phyloP scores from a whole-genome alignment of 2,329 filamentous ascomycete genomes.

The Drechslerella stenobrocha region DNA sequence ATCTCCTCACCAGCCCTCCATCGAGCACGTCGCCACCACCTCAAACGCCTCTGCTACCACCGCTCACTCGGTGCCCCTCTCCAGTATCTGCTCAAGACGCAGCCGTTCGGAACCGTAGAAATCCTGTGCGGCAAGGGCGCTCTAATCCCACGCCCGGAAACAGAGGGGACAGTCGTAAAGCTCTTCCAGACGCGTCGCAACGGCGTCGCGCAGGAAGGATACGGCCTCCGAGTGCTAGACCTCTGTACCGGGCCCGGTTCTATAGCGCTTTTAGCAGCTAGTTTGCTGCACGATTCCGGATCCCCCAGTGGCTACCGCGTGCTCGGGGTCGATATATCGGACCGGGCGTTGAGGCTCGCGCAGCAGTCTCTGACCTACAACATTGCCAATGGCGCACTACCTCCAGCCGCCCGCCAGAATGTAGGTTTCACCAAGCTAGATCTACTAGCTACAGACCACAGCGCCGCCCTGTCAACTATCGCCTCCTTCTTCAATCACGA shows the following conservation, averaged over 20 bases:
- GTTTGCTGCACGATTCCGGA: slow-evolving; percentile 59
- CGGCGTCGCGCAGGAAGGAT: too few species aligned
- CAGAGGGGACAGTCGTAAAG: slow-evolving; percentile 63
- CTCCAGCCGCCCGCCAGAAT: slow-evolving; percentile 47
- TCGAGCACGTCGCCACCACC: slow-evolving; percentile 23
- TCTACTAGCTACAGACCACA: slow-evolving; percentile 55
- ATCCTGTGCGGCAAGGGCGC: slow-evolving; percentile 76
- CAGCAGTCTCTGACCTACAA: slow-evolving; percentile 66
- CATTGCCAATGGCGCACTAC: slow-evolving; percentile 51
- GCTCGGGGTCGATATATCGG: slow-evolving; percentile 74
- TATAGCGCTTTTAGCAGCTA: slow-evolving; percentile 75
- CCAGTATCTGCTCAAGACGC: slow-evolving; percentile 84
- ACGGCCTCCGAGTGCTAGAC: slow-evolving; percentile 75
- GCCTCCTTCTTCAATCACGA: slow-evolving; percentile 55
- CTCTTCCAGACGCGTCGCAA: too few species aligned
- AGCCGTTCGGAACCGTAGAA: slow-evolving; percentile 83
- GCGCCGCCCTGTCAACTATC: slow-evolving; percentile 55
- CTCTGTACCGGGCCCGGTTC: slow-evolving; percentile 90
- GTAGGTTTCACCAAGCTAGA: slow-evolving; percentile 59
- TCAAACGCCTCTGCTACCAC: slow-evolving; percentile 59
- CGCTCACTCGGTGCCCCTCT: slow-evolving; percentile 71
- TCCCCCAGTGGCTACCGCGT: slow-evolving; percentile 59
- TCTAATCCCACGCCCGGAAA: slow-evolving; percentile 72
- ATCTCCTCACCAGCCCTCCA: slow-evolving; percentile 10
- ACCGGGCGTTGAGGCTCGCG: slow-evolving; percentile 67